Evolutionary conservation across 176 grass and related monocot species (phyloP).

Genomic region (Triticum aestivum): IWGSC_CS_RefSeq_v2.1 NC_057808.1:452852953-452853452

Average conservation of each 20-base stretch:
- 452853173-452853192: constrained; percentile 2
- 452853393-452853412: constrained; percentile 57
- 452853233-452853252: constrained; percentile 36
- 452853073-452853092: background rate
- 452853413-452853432: constrained; percentile 55
- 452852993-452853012: constrained; percentile 40
- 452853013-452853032: constrained; percentile 57
- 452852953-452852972: constrained; percentile 70
- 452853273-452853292: constrained; percentile 18
- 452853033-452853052: constrained; percentile 80
- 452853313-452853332: background rate
- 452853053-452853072: constrained; percentile 36
- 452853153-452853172: background rate
- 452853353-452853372: background rate
- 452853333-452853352: background rate
- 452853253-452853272: constrained; percentile 28
- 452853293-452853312: background rate
- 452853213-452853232: background rate
- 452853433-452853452: constrained; percentile 30
- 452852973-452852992: constrained; percentile 71
- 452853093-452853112: background rate
- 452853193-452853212: background rate
- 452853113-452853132: background rate
- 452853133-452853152: too few relatives aligned
- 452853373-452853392: constrained; percentile 46